phyloP scores from a whole-genome alignment of 306 rosid species.

The Castanea mollissima region DNA sequence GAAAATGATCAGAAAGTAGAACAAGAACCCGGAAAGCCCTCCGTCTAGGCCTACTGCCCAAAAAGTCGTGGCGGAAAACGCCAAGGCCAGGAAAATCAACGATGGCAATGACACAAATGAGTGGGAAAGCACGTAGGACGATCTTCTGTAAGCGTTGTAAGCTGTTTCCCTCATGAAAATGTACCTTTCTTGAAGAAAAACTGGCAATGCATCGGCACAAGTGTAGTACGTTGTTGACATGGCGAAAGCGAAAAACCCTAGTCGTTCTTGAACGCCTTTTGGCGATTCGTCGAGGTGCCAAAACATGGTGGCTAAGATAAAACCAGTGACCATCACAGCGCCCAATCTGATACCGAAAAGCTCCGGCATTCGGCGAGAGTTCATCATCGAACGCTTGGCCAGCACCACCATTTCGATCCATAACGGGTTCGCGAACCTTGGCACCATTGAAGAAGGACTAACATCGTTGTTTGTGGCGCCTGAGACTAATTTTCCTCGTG shows the following conservation, averaged over 20 bases:
- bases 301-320: constrained; percentile 81
- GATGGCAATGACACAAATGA: constrained; percentile 56
- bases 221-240: constrained; percentile 98
- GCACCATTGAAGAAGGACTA: constrained; percentile 57
- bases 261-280: constrained; percentile 72
- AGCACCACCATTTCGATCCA: constrained; percentile 72
- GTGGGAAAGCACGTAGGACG: constrained; percentile 76
- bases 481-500: constrained; percentile 77
- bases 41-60: constrained; percentile 98
- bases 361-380: constrained; percentile 68
- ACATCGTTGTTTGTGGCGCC: constrained; percentile 54
- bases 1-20: constrained; percentile 59
- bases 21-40: constrained; percentile 53
- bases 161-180: constrained; percentile 94
- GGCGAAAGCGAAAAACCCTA: constrained; percentile 92
- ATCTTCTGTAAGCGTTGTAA: constrained; percentile 71
- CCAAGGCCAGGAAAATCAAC: constrained; percentile 49
- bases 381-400: constrained; percentile 48
- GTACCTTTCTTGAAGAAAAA: constrained; percentile 86
- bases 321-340: constrained; percentile 76
- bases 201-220: constrained; percentile 89
- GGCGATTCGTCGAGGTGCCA: constrained; percentile 81
- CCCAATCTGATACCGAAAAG: constrained; percentile 72
- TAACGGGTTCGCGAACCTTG: constrained; percentile 67
- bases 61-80: constrained; percentile 62